phyloP scores from a whole-genome alignment of 2,329 filamentous ascomycete genomes.

The Eutypa lata region DNA sequence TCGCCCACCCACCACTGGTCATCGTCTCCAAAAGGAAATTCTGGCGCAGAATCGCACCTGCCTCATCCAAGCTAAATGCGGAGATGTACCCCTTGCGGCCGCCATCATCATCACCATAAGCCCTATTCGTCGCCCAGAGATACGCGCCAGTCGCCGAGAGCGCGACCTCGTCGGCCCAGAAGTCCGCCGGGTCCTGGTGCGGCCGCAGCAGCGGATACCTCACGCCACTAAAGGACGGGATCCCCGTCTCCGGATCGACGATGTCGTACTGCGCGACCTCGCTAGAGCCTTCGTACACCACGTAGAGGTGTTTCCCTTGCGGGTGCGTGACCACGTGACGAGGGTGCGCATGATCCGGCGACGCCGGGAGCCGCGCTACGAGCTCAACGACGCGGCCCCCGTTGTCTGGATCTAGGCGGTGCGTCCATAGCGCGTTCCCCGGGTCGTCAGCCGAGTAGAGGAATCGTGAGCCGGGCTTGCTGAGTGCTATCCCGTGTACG shows the following conservation, averaged over 20 bases:
- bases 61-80: slow-evolving; percentile 24
- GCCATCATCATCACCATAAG: slow-evolving; percentile 5
- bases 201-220: slow-evolving; percentile 20
- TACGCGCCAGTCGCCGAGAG: slow-evolving; percentile 23
- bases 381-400: slow-evolving; percentile 13
- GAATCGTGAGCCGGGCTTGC: slow-evolving; percentile 38
- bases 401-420: slow-evolving; percentile 16
- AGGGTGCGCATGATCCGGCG: slow-evolving; percentile 17
- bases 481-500: slow-evolving; percentile 47
- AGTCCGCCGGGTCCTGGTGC: slow-evolving; percentile 16
- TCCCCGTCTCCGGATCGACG: slow-evolving; percentile 8
- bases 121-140: slow-evolving; percentile 29
- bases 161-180: slow-evolving; percentile 31
- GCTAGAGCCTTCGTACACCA: slow-evolving; percentile 24
- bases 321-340: slow-evolving; percentile 25
- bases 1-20: slow-evolving; percentile 32
- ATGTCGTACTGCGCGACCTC: slow-evolving; percentile 18
- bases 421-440: slow-evolving; percentile 40
- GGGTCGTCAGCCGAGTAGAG: slow-evolving; percentile 46
- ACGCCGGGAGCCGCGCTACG: slow-evolving; percentile 10
- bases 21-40: slow-evolving; percentile 28
- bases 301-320: slow-evolving; percentile 21
- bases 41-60: slow-evolving; percentile 26
- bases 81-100: slow-evolving; percentile 34
- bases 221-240: slow-evolving; percentile 6